These are phyloP conservation scores for Mycena vitilis DNA, from an alignment of 768 basidiomycete species.

Conservation along the genomic window DNA sequence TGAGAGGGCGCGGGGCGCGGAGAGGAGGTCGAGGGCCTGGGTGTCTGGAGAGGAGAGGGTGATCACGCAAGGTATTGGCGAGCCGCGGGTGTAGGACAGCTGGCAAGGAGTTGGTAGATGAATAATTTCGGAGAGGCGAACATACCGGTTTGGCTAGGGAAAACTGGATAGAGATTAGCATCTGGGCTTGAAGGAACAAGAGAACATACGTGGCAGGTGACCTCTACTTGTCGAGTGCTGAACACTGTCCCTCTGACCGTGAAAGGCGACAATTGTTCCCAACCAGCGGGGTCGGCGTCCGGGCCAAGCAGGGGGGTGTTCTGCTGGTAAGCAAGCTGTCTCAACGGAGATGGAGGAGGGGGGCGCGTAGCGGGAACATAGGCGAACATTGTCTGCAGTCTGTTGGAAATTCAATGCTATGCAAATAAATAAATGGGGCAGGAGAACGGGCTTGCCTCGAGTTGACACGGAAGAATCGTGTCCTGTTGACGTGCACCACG, in stretches of 20 bases:
- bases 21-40: slow-evolving; percentile 39
- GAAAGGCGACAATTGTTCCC: slow-evolving; percentile 32
- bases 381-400: slow-evolving; percentile 42
- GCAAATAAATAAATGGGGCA: neutral
- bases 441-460: slow-evolving; percentile 22
- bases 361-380: slow-evolving; percentile 50
- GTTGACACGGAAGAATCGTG: slow-evolving; percentile 35
- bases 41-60: slow-evolving; percentile 26
- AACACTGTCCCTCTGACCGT: slow-evolving; percentile 35
- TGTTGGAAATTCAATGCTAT: neutral
- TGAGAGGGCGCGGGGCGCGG: slow-evolving; percentile 31
- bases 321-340: slow-evolving; percentile 49
- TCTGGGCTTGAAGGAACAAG: no score
- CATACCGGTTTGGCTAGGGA: slow-evolving; percentile 35
- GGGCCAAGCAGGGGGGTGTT: slow-evolving; percentile 46
- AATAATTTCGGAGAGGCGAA: slow-evolving; percentile 1
- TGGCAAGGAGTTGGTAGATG: neutral
- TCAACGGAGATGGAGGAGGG: slow-evolving; percentile 48
- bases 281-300: no score
- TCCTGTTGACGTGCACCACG: slow-evolving; percentile 30
- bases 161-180: slow-evolving; percentile 3
- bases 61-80: slow-evolving; percentile 34
- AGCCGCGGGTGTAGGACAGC: slow-evolving; percentile 38
- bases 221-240: slow-evolving; percentile 32
- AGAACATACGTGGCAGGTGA: slow-evolving; percentile 35